phyloP scores from a whole-genome alignment of 805 yeast genomes.

The Wickerhamomyces strasburgensis region DNA sequence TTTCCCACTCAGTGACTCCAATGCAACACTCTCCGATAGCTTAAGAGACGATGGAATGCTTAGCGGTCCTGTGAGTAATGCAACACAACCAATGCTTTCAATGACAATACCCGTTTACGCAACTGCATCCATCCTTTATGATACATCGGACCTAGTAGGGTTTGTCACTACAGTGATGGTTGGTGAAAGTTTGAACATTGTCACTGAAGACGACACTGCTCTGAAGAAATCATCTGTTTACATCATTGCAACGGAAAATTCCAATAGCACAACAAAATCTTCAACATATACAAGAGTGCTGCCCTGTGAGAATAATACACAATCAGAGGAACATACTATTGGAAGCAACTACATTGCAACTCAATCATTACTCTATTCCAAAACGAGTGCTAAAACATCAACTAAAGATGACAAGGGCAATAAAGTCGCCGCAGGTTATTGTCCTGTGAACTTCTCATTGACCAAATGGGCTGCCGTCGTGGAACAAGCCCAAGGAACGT shows the following conservation, averaged over 20 bases:
- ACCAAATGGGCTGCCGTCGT: constrained; percentile 71
- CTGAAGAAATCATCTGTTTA: constrained; percentile 6
- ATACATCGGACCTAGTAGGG: constrained; percentile 51
- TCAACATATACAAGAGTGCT: constrained; percentile 39
- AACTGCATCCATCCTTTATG: constrained; percentile 61
- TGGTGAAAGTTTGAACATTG: constrained; percentile 37
- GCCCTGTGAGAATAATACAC: constrained; percentile 10
- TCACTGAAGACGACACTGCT: constrained; percentile 19
- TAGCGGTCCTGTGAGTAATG: constrained; percentile 60
- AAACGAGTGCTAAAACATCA: constrained; percentile 38
- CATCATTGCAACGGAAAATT: constrained; percentile 20
- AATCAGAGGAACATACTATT: constrained; percentile 23
- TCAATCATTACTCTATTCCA: constrained; percentile 31
- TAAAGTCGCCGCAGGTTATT: constrained; percentile 53
- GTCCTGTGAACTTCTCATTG: constrained; percentile 38
- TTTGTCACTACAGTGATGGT: constrained; percentile 57
- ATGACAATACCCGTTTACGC: constrained; percentile 73
- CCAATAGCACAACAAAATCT: constrained; percentile 22
- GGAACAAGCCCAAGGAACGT: constrained; percentile 54
- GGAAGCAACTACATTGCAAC: constrained; percentile 29
- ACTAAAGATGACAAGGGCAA: constrained; percentile 32
- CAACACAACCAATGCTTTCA: constrained; percentile 44
- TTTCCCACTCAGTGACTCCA: constrained; percentile 44
- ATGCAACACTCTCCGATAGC: constrained; percentile 41
- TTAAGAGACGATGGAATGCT: constrained; percentile 42